These are phyloP conservation scores for Diplodia sapinea DNA, from an alignment of 2,329 filamentous ascomycete genomes.

Conservation along the genomic window DNA sequence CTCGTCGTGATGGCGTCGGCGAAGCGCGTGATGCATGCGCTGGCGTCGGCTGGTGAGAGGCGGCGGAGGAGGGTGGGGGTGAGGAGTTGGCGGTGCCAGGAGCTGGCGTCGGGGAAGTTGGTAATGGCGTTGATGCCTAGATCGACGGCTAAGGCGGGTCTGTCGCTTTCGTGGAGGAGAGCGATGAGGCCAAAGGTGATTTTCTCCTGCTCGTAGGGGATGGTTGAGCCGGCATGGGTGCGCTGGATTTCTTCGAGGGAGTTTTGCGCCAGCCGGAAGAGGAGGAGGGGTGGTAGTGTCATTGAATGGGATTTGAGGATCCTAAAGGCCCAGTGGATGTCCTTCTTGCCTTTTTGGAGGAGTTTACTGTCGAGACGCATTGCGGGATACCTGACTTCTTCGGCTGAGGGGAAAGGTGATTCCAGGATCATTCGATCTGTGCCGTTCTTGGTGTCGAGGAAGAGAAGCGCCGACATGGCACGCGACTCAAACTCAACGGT, in stretches of 20 bases:
- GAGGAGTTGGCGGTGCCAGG: slow-evolving; percentile 51
- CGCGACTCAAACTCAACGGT: slow-evolving; percentile 38
- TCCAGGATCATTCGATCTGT: slow-evolving; percentile 37
- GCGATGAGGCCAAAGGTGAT: slow-evolving; percentile 39
- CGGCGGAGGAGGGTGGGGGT: slow-evolving; percentile 41
- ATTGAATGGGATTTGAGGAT: not conserved
- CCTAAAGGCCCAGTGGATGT: not conserved
- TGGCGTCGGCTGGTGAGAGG: slow-evolving; percentile 42
- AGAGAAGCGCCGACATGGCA: slow-evolving; percentile 44
- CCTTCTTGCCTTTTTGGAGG: not conserved
- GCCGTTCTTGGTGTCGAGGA: slow-evolving; percentile 39
- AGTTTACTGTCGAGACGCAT: not conserved
- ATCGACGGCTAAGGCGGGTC: slow-evolving; percentile 40
- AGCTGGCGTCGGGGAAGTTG: slow-evolving; percentile 47
- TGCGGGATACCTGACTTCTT: not conserved
- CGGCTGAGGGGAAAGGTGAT: slow-evolving; percentile 25
- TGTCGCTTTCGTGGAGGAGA: slow-evolving; percentile 40
- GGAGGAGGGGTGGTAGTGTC: not conserved
- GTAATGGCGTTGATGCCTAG: slow-evolving; percentile 42
- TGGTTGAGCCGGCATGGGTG: slow-evolving; percentile 37
- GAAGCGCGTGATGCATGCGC: slow-evolving; percentile 41
- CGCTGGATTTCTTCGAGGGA: not conserved
- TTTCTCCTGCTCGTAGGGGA: slow-evolving; percentile 34
- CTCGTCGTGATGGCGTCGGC: slow-evolving; percentile 41
- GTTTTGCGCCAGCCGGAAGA: not conserved